Percentiles rank a stretch among this genome's conserved stretches.
Evolutionary conservation across 129 eudicot species (phyloP).

Genomic region (Oenanthe sinensis): DNA sequence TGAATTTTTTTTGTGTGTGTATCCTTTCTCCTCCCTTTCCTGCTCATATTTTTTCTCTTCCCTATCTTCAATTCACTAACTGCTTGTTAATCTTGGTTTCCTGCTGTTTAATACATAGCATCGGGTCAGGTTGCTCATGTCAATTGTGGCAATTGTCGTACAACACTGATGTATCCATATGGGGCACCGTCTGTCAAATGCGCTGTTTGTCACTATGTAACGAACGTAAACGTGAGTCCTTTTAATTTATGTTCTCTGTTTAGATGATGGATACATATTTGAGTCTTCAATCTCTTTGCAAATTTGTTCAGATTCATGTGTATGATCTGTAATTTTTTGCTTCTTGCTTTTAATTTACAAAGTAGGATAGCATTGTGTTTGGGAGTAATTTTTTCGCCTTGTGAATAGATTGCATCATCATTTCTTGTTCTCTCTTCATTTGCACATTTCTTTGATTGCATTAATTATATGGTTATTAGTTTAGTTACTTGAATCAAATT

Average conservation of each 20-base stretch:
- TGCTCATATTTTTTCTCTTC: background rate
- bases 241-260: background rate
- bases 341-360: background rate
- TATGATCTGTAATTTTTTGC: background rate
- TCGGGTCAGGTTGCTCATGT: conserved; percentile 67
- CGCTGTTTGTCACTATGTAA: conserved; percentile 69
- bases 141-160: conserved; percentile 70
- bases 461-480: background rate
- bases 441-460: background rate
- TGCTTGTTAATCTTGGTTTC: conserved; percentile 11
- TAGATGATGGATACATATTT: too few relatives aligned
- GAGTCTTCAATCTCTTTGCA: background rate
- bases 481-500: background rate
- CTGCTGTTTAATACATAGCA: conserved; percentile 19
- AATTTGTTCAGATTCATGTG: background rate
- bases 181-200: conserved; percentile 91
- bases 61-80: background rate
- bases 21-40: background rate
- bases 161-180: conserved; percentile 65
- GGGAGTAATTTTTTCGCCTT: background rate
- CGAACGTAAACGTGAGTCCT: conserved; percentile 63
- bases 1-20: background rate
- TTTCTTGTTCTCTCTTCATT: background rate
- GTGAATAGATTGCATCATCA: background rate
- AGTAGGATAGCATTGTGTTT: background rate